Evolutionary conservation across 1,139 yeast genomes (phyloP), one percentile per base, ranked within the genome.

Genomic region (Suhomyces atakaporum): DNA sequence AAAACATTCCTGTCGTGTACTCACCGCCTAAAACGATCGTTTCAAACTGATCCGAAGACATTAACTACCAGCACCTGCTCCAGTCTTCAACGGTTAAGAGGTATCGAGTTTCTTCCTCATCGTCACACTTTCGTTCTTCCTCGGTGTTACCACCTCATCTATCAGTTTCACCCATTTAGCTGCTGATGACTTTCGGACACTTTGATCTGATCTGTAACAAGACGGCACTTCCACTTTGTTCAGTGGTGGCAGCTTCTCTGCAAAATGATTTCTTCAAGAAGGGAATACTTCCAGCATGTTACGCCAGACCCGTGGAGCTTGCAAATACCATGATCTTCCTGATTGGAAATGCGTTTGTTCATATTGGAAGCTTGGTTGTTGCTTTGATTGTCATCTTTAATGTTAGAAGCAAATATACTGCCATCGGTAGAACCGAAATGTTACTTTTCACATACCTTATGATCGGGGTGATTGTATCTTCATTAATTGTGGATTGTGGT

Each of bases 241-340:
- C 84, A 5, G 78, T 84, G 29, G 69, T 86, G 5, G 79, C 75
- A 30, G 43, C 71, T 4, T 37, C 63, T 47, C 49, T 58, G 36
- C 42, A 52, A 39, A 33, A 60, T 38, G 42, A 60, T 33, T 49
- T 49, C 39, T 60, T 75, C 45, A 47, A 56, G 12, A 56, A 66
- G 13, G 96, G 96, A 3, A 69, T 88, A 20, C 60, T 86, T 29
- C 83, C 97, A 2, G 58, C 62, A 28, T 92, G 97, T 62, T 90
- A 87, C 49, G 84, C 97, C 1, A 71, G 97, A 52, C 74, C 90
- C 5, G 88, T 90, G 23, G 90, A 82, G 49, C 59, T 90, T 29
- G 96, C 96, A 37, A 92, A 92, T 61, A 92, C 97, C 1, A 74
- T 87, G 67, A 86, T 92, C 16, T 90, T 88, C 62, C 89, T 88